Evolutionary conservation across 192 early-diverging fungal genomes (phyloP).

Genomic region (Chytriomyces sp.): DNA sequence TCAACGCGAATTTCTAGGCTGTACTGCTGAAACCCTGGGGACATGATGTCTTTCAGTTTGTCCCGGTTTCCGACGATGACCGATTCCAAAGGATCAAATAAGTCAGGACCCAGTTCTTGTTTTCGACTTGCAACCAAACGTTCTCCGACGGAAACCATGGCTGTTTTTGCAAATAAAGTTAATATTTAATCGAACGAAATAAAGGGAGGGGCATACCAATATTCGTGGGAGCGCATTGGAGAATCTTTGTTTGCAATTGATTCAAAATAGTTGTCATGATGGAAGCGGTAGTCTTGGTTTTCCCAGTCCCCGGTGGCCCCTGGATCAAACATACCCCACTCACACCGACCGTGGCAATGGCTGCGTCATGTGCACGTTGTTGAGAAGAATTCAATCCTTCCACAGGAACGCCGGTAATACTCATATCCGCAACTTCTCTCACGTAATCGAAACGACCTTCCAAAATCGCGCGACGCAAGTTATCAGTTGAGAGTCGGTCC

Average conservation of each 20-base stretch:
- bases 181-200: too few species aligned
- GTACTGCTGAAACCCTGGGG: conserved; percentile 9
- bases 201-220: background rate
- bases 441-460: conserved; percentile 24
- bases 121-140: conserved; percentile 6
- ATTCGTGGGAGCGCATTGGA: conserved; percentile 23
- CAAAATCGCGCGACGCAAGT: conserved; percentile 14
- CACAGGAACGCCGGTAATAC: background rate
- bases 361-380: conserved; percentile 29
- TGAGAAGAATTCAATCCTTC: conserved; percentile 15
- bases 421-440: background rate
- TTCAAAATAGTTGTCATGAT: conserved; percentile 3
- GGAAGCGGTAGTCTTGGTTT: conserved; percentile 11
- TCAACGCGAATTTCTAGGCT: conserved; percentile 20
- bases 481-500: background rate
- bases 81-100: conserved; percentile 11
- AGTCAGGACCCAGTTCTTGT: background rate
- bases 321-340: conserved; percentile 26
- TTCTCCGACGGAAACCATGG: background rate
- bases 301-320: conserved; percentile 28
- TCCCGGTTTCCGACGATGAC: conserved; percentile 28
- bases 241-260: conserved; percentile 17
- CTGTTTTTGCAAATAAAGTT: too few species aligned
- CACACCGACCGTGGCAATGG: conserved; percentile 6
- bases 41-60: conserved; percentile 10